Base-by-base conservation (phyloP, 306 rosid species). In the Gleditsia sinensis region DNA sequence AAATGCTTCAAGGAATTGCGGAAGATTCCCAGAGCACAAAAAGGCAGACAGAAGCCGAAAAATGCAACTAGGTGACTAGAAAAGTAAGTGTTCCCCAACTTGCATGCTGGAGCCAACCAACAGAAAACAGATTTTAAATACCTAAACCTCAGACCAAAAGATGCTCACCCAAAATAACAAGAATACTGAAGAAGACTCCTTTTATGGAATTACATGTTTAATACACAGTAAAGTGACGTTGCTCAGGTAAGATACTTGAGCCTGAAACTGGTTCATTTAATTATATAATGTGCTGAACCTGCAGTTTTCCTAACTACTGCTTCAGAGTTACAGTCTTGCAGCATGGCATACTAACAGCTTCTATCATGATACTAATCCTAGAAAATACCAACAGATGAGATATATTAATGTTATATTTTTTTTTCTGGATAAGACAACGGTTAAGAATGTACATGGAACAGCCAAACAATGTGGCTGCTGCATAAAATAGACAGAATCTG, bases 391-490 rank as follows among this genome's bases (percentile, higher is more conserved):
- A 48, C 20, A 56, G 17, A 27, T 14, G 2, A 72, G 34, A 65
- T 12, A 53, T 6, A 33, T 21, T 14, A 21, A 9, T 28, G 32
- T 20, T 16, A 51, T 34, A 6, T n/a, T 20, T 43, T 43, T 33
- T 24, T 36, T 8, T 23, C 25, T 25, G 9, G 65, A 63, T 42
- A 5, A 24, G 34, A 48, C 12, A 73, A 28, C 25, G 69, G 50
- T 48, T 56, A 30, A 75, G 82, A 55, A 59, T 28, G 78, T 90
- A 93, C 96, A 94, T 16, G 96, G 98, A 81, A 90, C 95, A 73
- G 98, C 98, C 64, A 94, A 84, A 64, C 97, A 94, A 81, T 88
- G 86, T 5, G 97, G 89, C 75, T 91, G 97, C 82, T 90, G 98
- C 95, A 90, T 94, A 34, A 90, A 78, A 57, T 76, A 79, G 53